phyloP scores from a whole-genome alignment of 2,329 filamentous ascomycete species.

The Aureobasidium lini region DNA sequence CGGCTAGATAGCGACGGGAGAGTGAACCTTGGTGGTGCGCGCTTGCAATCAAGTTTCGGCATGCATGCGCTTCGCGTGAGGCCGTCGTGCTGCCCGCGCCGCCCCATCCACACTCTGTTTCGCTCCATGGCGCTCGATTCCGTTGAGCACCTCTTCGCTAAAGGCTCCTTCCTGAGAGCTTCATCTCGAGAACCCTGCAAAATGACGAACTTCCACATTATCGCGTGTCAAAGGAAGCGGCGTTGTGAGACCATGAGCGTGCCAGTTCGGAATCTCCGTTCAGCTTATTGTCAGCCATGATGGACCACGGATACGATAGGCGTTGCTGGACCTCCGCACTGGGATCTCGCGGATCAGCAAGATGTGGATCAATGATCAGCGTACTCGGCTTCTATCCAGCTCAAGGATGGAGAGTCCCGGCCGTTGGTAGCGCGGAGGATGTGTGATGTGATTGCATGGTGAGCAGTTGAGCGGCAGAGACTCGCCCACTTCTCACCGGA shows the following conservation, averaged over 20 bases:
- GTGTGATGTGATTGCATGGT: not conserved
- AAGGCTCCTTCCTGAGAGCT: not conserved
- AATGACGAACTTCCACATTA: constrained; percentile 8
- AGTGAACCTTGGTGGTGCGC: not conserved
- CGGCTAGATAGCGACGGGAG: not conserved
- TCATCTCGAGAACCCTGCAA: constrained; percentile 2
- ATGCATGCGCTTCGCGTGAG: not conserved
- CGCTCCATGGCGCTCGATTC: not conserved
- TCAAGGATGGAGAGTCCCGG: not conserved
- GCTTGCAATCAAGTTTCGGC: constrained; percentile 10
- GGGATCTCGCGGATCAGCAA: not conserved
- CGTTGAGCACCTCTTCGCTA: constrained; percentile 7
- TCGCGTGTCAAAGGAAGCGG: not conserved
- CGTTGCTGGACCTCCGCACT: not conserved
- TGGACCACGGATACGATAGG: not conserved
- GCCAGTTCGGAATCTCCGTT: not conserved
- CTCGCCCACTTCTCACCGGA: constrained; percentile 2
- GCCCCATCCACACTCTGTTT: constrained; percentile 1
- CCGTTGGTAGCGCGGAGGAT: not conserved
- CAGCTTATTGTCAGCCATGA: not conserved
- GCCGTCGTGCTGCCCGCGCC: not conserved
- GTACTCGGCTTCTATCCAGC: not conserved
- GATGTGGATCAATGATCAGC: constrained; percentile 8
- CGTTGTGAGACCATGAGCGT: not conserved
- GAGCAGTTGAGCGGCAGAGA: constrained; percentile 3